Evolutionary conservation across 2,329 filamentous ascomycete genomes (phyloP).

Genomic region (Phaeosphaeriaceae sp.): DNA sequence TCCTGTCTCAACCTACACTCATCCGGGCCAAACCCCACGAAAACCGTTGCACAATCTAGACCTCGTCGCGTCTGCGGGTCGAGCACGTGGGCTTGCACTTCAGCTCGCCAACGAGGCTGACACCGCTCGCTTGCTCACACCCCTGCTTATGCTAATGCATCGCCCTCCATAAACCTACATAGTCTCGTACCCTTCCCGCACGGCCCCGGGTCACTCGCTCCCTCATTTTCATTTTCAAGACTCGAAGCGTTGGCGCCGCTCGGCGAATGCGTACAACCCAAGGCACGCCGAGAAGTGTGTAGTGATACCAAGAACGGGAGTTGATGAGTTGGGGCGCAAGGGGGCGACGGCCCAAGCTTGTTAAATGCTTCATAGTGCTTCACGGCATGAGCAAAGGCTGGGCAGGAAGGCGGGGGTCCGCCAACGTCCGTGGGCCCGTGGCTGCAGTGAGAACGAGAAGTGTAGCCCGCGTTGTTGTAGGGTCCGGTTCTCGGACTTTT

Average conservation of each 20-base stretch:
- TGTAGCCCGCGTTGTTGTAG: no score
- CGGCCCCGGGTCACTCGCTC: no score
- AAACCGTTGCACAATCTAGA: not conserved
- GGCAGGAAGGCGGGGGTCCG: not conserved
- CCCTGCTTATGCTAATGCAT: not conserved
- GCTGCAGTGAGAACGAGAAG: not conserved
- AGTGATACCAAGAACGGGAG: not conserved
- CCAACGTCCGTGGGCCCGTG: not conserved
- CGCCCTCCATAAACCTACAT: not conserved
- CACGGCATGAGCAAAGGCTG: conserved; percentile 9
- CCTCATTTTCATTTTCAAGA: not conserved
- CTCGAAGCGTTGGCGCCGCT: not conserved
- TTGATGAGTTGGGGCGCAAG: not conserved
- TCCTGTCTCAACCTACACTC: not conserved
- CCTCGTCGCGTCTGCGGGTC: not conserved
- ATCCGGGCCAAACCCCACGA: not conserved
- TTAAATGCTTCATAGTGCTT: conserved; percentile 13
- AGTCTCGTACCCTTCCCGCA: no score
- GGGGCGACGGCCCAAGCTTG: conserved; percentile 5
- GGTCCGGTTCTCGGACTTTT: no score
- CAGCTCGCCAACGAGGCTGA: not conserved
- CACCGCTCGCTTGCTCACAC: not conserved
- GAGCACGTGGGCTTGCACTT: not conserved
- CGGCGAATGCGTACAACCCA: not conserved
- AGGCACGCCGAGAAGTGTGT: conserved; percentile 1